These are phyloP conservation scores for Pilasporangium apinafurcum DNA, from an alignment of 352 stramenopile species.

Conservation along the genomic window DNA sequence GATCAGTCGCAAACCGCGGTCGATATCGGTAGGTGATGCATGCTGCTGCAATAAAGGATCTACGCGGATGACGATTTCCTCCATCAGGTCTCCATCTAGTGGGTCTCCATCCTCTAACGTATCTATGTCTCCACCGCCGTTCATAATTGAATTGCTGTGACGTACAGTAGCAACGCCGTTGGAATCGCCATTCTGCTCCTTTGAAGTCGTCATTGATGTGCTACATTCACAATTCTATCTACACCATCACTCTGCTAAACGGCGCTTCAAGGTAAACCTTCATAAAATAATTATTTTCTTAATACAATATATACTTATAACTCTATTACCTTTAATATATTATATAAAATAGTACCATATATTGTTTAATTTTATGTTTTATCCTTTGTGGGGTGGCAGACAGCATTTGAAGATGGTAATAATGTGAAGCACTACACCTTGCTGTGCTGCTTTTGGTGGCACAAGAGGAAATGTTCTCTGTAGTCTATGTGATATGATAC, in stretches of 20 bases:
- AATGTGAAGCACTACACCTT: not conserved
- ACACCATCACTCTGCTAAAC: too few relatives aligned
- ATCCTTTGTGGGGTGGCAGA: too few relatives aligned
- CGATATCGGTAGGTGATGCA: conserved; percentile 41
- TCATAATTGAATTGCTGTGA: not conserved
- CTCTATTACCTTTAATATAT: too few relatives aligned
- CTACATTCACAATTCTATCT: too few relatives aligned
- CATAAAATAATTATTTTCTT: too few relatives aligned
- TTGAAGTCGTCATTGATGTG: conserved; percentile 4
- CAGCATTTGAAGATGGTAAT: not conserved
- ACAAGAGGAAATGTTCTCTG: not conserved
- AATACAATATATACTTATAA: too few relatives aligned
- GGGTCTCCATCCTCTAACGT: conserved; percentile 10
- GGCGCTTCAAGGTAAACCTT: too few relatives aligned
- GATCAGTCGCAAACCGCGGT: conserved; percentile 49
- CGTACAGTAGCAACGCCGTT: not conserved
- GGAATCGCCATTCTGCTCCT: conserved; percentile 1
- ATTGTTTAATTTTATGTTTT: conserved; percentile 1
- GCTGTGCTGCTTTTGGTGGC: not conserved
- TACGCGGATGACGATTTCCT: conserved; percentile 47
- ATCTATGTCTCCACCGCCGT: not conserved
- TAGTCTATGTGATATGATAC: not conserved
- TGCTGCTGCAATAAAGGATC: conserved; percentile 52
- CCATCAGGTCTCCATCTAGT: conserved; percentile 12
- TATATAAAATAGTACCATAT: too few relatives aligned